Base-by-base conservation (phyloP, 108 stramenopile genomes). In the Skeletonema menzelii region DNA sequence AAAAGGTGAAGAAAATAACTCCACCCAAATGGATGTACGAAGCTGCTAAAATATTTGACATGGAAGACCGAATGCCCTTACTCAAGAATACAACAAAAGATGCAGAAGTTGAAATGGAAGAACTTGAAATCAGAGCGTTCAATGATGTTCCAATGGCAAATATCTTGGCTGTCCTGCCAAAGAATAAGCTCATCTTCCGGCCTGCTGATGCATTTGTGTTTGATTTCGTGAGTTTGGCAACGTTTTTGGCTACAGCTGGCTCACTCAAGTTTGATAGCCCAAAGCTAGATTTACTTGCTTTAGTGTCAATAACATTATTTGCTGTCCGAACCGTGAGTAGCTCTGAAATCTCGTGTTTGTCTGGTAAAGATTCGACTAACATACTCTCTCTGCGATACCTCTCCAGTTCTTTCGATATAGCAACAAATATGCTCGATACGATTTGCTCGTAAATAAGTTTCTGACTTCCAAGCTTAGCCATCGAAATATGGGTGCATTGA, bases 121-220 rank as follows among this genome's bases (percentile, higher is more conserved):
- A 7, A 24, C 37, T 90, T 27, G 86, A 94, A 73, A 90, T 92
- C 17, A 86, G 85, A 46, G 73, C 82, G 13, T 92, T 92, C 67
- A 67, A 73, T 62, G 82, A 80, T 38, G 94, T 95, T 8, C 94
- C 91, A 13, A 89, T 92, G 88, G 86, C 94, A 3, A 95, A 95
- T 70, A 65, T 91, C 26, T 82, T 67, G 8, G 94, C 90, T 27
- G 88, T 90, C 11, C 46, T 91, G 62, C 94, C 90, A 13, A 90
- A 91, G 46, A 85, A 88, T 3, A 90, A 87, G 53, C 80, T 95
- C 11, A 75, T 92, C 3, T 90, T 95, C 63, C 82, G 91, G 0
- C 90, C 91, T 8, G 91, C 90, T 14, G 94, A 95, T 82, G 94
- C 90, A 17, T 79, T 95, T 30, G 76, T 92, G 0, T 88, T 92